These are phyloP conservation scores for Polygonum aviculare DNA, from an alignment of 148 eudicot species.

Conservation along the genomic window DNA sequence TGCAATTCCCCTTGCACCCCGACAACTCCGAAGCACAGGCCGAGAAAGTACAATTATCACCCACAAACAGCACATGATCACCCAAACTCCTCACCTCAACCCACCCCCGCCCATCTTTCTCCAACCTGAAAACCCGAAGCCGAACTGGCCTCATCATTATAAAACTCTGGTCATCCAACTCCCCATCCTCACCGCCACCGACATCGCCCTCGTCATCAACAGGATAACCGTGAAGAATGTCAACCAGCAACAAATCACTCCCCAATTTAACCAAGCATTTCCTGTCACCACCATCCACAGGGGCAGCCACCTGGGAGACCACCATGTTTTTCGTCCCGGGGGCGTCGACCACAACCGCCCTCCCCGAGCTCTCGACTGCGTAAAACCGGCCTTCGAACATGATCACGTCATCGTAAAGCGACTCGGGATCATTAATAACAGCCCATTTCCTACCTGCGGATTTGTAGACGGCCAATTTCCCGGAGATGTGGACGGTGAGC, in stretches of 20 bases:
- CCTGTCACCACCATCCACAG: slow-evolving; percentile 71
- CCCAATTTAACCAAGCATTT: slow-evolving; percentile 48
- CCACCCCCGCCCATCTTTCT: slow-evolving; percentile 36
- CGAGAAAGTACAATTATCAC: slow-evolving; percentile 59
- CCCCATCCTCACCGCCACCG: slow-evolving; percentile 35
- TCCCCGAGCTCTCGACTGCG: slow-evolving; percentile 60
- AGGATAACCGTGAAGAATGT: slow-evolving; percentile 46
- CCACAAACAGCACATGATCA: slow-evolving; percentile 57
- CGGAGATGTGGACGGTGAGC: slow-evolving; percentile 62
- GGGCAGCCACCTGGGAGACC: slow-evolving; percentile 28
- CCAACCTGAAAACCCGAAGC: slow-evolving; percentile 63
- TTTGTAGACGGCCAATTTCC: slow-evolving; percentile 53
- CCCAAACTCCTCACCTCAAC: slow-evolving; percentile 50
- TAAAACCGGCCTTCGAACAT: slow-evolving; percentile 40
- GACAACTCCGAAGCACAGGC: slow-evolving; percentile 26
- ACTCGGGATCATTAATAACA: slow-evolving; percentile 34
- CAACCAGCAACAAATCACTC: slow-evolving; percentile 61
- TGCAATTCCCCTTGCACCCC: slow-evolving; percentile 28
- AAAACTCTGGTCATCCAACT: slow-evolving; percentile 26
- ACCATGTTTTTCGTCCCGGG: slow-evolving; percentile 10
- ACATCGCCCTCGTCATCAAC: slow-evolving; percentile 13
- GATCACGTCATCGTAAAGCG: slow-evolving; percentile 67
- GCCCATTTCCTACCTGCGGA: slow-evolving; percentile 44
- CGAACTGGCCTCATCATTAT: slow-evolving; percentile 40
- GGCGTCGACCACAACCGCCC: slow-evolving; percentile 33